Evolutionary conservation across 352 stramenopile species (phyloP).

Genomic region (Thalassiosira oceanica): DNA sequence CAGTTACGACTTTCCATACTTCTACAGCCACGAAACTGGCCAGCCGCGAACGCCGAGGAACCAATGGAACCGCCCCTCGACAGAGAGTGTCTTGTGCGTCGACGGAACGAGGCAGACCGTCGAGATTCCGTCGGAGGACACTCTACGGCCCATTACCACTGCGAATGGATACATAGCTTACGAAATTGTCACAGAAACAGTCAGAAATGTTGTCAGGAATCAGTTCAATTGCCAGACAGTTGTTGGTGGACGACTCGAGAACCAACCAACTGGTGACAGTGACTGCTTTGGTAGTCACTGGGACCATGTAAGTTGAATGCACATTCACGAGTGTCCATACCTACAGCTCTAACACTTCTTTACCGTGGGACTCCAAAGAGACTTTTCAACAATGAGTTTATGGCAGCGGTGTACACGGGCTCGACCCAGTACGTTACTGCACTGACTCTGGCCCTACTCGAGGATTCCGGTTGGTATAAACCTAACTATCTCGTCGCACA

Average conservation of each 20-base stretch:
- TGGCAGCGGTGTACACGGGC: constrained; percentile 37
- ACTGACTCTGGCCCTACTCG: constrained; percentile 54
- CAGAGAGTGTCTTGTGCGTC: constrained; percentile 30
- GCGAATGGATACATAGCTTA: constrained; percentile 42
- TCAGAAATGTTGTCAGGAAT: constrained; percentile 55
- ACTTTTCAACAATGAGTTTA: no score
- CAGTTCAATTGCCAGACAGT: constrained; percentile 60
- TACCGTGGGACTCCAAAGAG: no score
- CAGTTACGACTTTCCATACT: constrained; percentile 23
- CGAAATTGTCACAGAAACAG: constrained; percentile 51
- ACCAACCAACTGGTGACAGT: constrained; percentile 48
- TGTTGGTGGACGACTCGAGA: constrained; percentile 49
- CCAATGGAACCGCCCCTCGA: constrained; percentile 15
- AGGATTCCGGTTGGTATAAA: constrained; percentile 64
- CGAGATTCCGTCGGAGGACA: constrained; percentile 20
- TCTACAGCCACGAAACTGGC: constrained; percentile 21
- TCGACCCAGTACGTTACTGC: constrained; percentile 43
- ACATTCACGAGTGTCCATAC: no score
- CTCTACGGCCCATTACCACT: constrained; percentile 14
- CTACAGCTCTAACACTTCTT: no score
- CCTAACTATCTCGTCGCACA: constrained; percentile 45
- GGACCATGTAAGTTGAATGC: constrained; percentile 56
- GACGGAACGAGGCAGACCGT: constrained; percentile 11
- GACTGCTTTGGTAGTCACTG: constrained; percentile 59
- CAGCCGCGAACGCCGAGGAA: constrained; percentile 31